Evolutionary conservation across 192 early-diverging fungal species (phyloP).

Genomic region (Dimargaris cristalligena): DNA sequence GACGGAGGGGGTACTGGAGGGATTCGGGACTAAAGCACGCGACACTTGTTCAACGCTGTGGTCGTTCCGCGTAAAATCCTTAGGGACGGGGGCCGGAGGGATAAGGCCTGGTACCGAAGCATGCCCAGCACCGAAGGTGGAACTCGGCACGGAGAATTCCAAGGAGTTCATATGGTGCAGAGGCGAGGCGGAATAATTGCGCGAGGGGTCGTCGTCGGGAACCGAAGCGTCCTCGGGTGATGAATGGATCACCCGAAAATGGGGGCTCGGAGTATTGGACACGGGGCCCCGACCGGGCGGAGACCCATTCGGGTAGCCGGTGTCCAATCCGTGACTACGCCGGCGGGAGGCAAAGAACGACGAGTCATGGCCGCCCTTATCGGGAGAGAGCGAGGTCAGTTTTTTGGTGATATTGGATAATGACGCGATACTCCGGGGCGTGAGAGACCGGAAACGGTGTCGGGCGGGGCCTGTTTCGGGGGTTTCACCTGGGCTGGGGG

Average conservation of each 20-base stretch:
- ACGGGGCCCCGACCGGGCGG: not conserved
- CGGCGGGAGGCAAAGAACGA: not conserved
- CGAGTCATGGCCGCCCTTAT: not conserved
- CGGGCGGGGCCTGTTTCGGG: not conserved
- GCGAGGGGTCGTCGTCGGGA: too few species aligned
- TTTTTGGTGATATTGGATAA: not conserved
- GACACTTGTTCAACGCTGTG: too few species aligned
- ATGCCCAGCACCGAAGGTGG: too few species aligned
- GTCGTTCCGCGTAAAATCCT: too few species aligned
- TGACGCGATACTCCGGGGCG: slow-evolving; percentile 2
- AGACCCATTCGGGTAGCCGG: not conserved
- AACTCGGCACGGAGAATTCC: too few species aligned
- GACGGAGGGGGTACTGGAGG: too few species aligned
- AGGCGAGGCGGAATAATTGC: too few species aligned
- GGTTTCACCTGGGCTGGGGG: not conserved
- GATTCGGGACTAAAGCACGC: too few species aligned
- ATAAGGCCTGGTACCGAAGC: too few species aligned
- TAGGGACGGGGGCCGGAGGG: too few species aligned
- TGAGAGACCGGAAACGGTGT: slow-evolving; percentile 5
- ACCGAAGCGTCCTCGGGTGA: not conserved
- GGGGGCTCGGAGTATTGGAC: not conserved
- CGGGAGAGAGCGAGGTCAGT: not conserved
- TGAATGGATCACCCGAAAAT: slow-evolving; percentile 8
- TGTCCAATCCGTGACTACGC: not conserved
- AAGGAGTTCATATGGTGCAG: too few species aligned